Percentiles rank a stretch among this genome's conserved stretches.
Evolutionary conservation across 805 yeast genomes (phyloP).

Genomic region (Candida coleopterorum): DNA sequence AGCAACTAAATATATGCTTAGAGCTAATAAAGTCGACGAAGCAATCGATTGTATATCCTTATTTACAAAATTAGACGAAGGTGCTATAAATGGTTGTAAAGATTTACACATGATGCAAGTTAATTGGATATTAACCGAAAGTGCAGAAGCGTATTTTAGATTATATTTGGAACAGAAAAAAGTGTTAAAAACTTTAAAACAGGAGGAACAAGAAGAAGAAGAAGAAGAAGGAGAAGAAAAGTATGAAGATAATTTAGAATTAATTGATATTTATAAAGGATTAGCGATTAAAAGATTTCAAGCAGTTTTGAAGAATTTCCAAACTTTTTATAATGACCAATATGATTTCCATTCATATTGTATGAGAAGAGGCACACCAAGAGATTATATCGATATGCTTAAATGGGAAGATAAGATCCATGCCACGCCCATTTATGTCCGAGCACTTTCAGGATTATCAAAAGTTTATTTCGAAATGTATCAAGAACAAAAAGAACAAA

Average conservation of each 20-base stretch:
- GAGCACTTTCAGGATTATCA: conserved; percentile 64
- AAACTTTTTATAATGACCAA: conserved; percentile 76
- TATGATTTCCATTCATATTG: conserved; percentile 92
- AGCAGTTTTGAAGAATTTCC: conserved; percentile 62
- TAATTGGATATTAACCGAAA: conserved; percentile 81
- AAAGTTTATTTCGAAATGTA: conserved; percentile 46
- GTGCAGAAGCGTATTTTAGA: conserved; percentile 78
- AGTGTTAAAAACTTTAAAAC: conserved; percentile 14
- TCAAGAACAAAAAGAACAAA: conserved; percentile 18
- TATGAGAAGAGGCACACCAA: conserved; percentile 83
- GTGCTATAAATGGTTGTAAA: conserved; percentile 74
- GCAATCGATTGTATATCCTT: conserved; percentile 71
- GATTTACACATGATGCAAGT: conserved; percentile 89
- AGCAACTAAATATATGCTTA: conserved; percentile 73
- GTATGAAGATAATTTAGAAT: conserved; percentile 36
- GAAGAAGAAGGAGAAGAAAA: conserved; percentile 18
- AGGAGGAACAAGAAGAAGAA: no score
- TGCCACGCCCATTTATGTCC: conserved; percentile 63
- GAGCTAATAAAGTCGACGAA: conserved; percentile 69
- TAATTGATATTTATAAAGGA: conserved; percentile 49
- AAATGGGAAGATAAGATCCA: conserved; percentile 79
- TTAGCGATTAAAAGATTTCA: conserved; percentile 75
- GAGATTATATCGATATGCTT: conserved; percentile 73
- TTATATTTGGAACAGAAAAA: conserved; percentile 33
- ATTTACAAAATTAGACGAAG: conserved; percentile 77